Conservation (phyloP, 1,284 basidiomycete species). For the Cutaneotrichosporon dermatis region DNA sequence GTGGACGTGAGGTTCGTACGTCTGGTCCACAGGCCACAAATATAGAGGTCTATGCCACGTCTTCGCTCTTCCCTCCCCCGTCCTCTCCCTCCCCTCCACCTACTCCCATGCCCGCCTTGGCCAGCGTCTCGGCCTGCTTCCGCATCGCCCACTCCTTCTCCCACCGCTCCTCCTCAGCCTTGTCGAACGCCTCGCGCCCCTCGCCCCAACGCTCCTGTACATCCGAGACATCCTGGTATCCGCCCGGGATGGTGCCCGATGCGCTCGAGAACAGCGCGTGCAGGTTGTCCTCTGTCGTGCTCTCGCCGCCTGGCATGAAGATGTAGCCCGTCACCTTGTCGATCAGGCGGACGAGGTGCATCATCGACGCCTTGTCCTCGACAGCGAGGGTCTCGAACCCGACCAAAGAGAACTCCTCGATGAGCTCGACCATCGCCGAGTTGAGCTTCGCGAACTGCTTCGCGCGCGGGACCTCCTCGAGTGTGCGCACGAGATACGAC, state of each 20-base stretch:
- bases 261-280: slow-evolving; percentile 65
- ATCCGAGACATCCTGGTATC: slow-evolving; percentile 61
- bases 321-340: slow-evolving; percentile 88
- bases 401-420: slow-evolving; percentile 92
- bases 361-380: slow-evolving; percentile 91
- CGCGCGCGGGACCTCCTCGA: slow-evolving; percentile 58
- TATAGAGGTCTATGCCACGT: background rate
- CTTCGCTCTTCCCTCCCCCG: background rate
- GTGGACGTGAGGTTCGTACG: too few species aligned
- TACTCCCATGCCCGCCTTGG: background rate
- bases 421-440: slow-evolving; percentile 79
- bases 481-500: slow-evolving; percentile 73
- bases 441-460: slow-evolving; percentile 74
- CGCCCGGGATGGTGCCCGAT: slow-evolving; percentile 56
- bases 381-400: slow-evolving; percentile 96
- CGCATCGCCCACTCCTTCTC: slow-evolving; percentile 45
- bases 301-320: slow-evolving; percentile 57
- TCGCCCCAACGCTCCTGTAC: slow-evolving; percentile 88
- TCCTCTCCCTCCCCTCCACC: background rate
- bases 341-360: slow-evolving; percentile 71
- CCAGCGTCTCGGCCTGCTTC: slow-evolving; percentile 11
- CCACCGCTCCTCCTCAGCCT: slow-evolving; percentile 60
- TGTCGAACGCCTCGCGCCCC: slow-evolving; percentile 69
- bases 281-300: slow-evolving; percentile 59
- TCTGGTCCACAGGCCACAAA: too few species aligned